phyloP scores from a whole-genome alignment of 148 eudicot species.

The Camellia sinensis region DNA sequence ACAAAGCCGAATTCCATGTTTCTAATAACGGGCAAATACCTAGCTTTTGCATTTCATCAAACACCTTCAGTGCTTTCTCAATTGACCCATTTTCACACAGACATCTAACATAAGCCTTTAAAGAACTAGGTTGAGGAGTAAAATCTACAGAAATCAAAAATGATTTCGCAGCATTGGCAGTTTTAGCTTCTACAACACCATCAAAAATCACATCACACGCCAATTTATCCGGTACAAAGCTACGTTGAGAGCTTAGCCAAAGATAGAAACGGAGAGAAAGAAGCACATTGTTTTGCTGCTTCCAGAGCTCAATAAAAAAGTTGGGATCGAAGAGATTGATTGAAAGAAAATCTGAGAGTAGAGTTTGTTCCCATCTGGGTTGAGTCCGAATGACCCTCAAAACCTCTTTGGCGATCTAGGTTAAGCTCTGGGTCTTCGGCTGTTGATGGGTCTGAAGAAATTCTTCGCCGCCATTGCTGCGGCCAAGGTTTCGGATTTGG shows the following conservation, averaged over 20 bases:
- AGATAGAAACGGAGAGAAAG: conserved; percentile 44
- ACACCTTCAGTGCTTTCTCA: conserved; percentile 49
- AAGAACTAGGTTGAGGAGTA: conserved; percentile 29
- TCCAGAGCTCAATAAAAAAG: conserved; percentile 43
- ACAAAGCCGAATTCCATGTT: conserved; percentile 59
- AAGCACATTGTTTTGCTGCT: conserved; percentile 40
- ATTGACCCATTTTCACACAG: conserved; percentile 50
- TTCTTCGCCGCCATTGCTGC: conserved; percentile 1
- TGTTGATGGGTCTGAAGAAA: conserved; percentile 18
- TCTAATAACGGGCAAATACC: conserved; percentile 33
- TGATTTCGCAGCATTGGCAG: conserved; percentile 41
- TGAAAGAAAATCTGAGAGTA: conserved; percentile 47
- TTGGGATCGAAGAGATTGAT: conserved; percentile 47
- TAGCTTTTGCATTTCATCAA: conserved; percentile 37
- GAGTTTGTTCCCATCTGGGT: conserved; percentile 64
- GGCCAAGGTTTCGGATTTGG: conserved; percentile 21
- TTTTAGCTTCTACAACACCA: conserved; percentile 51
- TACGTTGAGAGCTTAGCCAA: conserved; percentile 44
- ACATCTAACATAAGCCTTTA: conserved; percentile 48
- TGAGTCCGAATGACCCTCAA: conserved; percentile 37
- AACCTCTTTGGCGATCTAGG: conserved; percentile 43
- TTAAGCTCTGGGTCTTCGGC: conserved; percentile 17
- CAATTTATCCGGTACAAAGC: conserved; percentile 37
- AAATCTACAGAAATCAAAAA: conserved; percentile 37
- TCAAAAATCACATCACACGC: conserved; percentile 39